These are phyloP conservation scores for Phytophthora meadii DNA, from an alignment of 352 stramenopile genomes.

Conservation along the genomic window DNA sequence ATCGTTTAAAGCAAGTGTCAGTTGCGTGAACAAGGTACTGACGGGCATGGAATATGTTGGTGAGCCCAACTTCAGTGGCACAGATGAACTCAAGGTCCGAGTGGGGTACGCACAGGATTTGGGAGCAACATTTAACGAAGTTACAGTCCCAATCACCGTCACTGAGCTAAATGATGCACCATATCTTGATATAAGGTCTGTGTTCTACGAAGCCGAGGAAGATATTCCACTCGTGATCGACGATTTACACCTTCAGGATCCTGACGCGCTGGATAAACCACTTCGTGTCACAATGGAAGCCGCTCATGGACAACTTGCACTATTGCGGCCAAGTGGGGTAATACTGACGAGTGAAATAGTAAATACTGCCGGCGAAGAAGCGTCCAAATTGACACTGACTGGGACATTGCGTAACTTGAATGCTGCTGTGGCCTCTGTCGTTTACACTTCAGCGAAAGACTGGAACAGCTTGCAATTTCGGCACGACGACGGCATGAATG, in stretches of 20 bases:
- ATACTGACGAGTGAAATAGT: conserved; percentile 20
- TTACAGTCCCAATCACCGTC: conserved; percentile 53
- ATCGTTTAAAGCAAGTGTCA: conserved; percentile 38
- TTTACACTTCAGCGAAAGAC: conserved; percentile 62
- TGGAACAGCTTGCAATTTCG: conserved; percentile 70
- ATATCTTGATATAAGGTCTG: conserved; percentile 40
- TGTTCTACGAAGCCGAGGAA: conserved; percentile 64
- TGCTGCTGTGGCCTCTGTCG: conserved; percentile 44
- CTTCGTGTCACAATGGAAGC: conserved; percentile 45
- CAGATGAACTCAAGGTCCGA: conserved; percentile 47
- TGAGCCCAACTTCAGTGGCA: conserved; percentile 52
- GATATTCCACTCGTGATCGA: conserved; percentile 57
- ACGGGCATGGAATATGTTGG: conserved; percentile 43
- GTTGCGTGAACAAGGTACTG: conserved; percentile 53
- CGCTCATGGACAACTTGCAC: conserved; percentile 41
- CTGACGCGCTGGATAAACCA: conserved; percentile 34
- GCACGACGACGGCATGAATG: conserved; percentile 35
- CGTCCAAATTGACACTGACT: conserved; percentile 33
- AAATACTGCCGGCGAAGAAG: neutral
- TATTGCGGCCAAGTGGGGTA: conserved; percentile 34
- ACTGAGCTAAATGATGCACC: conserved; percentile 73
- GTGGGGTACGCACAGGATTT: conserved; percentile 23
- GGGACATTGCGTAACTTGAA: conserved; percentile 55
- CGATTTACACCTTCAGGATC: conserved; percentile 57
- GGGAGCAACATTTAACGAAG: conserved; percentile 33